Evolutionary conservation across 2,329 filamentous ascomycete species (phyloP).

Genomic region (Blastomyces emzantsi): DNA sequence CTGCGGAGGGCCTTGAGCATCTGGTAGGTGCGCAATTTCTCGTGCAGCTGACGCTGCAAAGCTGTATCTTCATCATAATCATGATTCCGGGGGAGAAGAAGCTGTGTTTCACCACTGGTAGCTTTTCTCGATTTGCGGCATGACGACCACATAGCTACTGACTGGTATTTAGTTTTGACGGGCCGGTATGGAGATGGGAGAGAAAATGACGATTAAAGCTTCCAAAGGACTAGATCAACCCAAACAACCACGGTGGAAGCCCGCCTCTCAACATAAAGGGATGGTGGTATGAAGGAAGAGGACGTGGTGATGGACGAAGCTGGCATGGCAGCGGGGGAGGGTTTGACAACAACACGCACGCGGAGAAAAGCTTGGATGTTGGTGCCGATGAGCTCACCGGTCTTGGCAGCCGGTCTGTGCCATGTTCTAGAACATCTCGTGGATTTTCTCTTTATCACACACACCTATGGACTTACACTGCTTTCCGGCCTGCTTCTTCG

Average conservation of each 20-base stretch:
- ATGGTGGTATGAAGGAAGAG: neutral
- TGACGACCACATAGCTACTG: conserved; percentile 50
- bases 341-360: neutral
- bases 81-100: conserved; percentile 62
- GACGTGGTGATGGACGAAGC: neutral
- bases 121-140: conserved; percentile 47
- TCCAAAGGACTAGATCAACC: neutral
- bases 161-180: neutral
- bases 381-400: neutral
- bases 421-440: neutral
- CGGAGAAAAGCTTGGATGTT: neutral
- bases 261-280: neutral
- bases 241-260: neutral
- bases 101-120: conserved; percentile 57
- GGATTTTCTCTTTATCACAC: too few relatives aligned
- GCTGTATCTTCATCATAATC: conserved; percentile 52
- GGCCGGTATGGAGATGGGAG: neutral
- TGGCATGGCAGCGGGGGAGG: neutral
- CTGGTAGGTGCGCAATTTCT: conserved; percentile 89
- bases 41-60: conserved; percentile 66
- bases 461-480: too few relatives aligned
- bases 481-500: too few relatives aligned
- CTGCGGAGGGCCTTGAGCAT: conserved; percentile 73
- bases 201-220: neutral
- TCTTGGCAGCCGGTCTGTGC: neutral